Conservation (phyloP, 176 grass and related monocot genomes). For the Oryza rufipogon region DNA sequence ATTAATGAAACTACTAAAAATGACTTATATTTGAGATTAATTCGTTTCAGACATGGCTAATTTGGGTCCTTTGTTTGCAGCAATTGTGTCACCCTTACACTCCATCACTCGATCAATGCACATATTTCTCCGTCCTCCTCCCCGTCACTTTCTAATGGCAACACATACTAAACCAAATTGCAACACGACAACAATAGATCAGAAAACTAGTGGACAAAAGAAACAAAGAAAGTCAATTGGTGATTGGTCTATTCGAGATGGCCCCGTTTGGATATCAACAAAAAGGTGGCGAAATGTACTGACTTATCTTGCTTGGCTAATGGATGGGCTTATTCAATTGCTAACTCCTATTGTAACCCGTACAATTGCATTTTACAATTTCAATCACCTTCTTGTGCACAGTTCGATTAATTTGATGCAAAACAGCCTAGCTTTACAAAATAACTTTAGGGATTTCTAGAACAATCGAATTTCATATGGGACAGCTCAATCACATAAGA, state of each 20-base stretch:
- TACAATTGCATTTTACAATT: no score
- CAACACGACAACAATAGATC: constrained; percentile 14
- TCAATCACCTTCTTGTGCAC: neutral
- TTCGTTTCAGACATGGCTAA: no score
- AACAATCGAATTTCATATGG: neutral
- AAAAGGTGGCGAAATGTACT: neutral
- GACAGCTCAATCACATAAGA: no score
- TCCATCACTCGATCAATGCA: neutral
- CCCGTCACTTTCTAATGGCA: neutral
- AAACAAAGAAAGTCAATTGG: constrained; percentile 8
- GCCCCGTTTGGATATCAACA: neutral
- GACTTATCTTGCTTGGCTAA: neutral
- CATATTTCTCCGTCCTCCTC: neutral
- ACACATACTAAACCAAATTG: constrained; percentile 24
- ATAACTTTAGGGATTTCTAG: neutral
- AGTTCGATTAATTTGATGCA: neutral
- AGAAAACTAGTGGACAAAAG: neutral
- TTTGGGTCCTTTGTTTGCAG: no score
- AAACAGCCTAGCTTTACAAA: neutral
- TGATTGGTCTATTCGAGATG: neutral
- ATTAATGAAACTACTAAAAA: no score
- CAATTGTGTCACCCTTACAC: no score
- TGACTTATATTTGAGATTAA: no score
- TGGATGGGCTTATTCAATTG: neutral
- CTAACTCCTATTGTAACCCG: no score